Evolutionary conservation across 305 asterid species (phyloP), one percentile per base, ranked within the genome.

Genomic region (Petunia hybrid): DNA sequence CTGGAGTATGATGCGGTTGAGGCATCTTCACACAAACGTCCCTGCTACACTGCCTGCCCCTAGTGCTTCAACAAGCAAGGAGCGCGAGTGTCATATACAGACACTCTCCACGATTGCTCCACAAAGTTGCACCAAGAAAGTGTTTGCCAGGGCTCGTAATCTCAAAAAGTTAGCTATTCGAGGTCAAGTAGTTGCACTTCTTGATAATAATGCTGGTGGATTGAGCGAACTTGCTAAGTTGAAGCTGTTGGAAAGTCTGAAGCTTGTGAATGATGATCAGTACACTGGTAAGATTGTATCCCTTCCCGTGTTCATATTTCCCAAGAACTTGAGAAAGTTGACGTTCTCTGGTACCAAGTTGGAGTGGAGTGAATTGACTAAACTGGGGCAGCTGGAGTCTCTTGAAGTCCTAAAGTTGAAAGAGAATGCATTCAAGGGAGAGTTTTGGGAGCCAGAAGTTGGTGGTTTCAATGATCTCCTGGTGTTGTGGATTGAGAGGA

Each of bases 21-120:
- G 77, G 55, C 77, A 71, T 71, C 5, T 71, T 8, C 77, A 16
- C 77, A 71, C 77, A 10, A 71, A 71, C 31, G n/a, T 36, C 13
- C 48, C 59, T 71, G 59, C 59, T 8, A 6, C 12, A 16, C 46
- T 71, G 77, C 77, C 77, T 3, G 36, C 10, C 8, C 77, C 77
- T 22, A 10, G 9, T 12, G 13, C 59, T 36, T 7, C 14, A 5
- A 45, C 77, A 2, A 12, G 59, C 10, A 67, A 10, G 46, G 31
- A 22, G 31, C 31, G 41, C 59, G 45, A 38, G 7, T 35, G 39
- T 1, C 31, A 22, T 22, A 40, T 71, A 13, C 77, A 42, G 46
- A 42, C 59, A 1, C 77, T 71, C 16, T 71, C 77, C 10, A 10
- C 4, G 59, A 40, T 71, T 22, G 16, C 61, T 16, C 60, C 75